Conservation (phyloP, 768 basidiomycete species). For the Russula earlei region DNA sequence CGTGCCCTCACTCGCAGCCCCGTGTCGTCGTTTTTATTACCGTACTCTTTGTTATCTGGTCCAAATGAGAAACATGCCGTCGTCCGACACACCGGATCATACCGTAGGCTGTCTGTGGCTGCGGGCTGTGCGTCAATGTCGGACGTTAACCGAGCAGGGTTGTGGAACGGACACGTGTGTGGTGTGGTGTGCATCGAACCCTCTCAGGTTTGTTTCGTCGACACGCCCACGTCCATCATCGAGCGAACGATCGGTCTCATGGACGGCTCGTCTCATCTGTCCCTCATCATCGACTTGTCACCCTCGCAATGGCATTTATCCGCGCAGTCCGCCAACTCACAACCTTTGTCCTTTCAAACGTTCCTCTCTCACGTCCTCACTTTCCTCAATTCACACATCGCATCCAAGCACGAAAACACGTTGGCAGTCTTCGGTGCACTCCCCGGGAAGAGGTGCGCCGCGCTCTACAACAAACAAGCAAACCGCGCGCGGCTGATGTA, state of each 20-base stretch:
- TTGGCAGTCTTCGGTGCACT: conserved; percentile 88
- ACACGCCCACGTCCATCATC: not conserved
- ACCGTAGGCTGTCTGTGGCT: too few relatives aligned
- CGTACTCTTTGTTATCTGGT: not conserved
- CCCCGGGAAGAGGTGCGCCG: conserved; percentile 73
- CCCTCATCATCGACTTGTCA: conserved; percentile 78
- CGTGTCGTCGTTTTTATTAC: too few relatives aligned
- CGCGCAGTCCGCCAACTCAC: conserved; percentile 36
- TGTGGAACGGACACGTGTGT: conserved; percentile 4
- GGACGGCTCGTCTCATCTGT: conserved; percentile 55
- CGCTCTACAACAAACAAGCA: not conserved
- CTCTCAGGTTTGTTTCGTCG: too few relatives aligned
- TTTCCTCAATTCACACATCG: conserved; percentile 90
- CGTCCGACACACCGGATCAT: not conserved
- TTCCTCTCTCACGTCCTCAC: conserved; percentile 84
- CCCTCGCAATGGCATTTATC: conserved; percentile 82
- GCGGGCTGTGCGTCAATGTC: not conserved
- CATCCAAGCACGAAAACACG: conserved; percentile 83
- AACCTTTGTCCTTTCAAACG: conserved; percentile 51
- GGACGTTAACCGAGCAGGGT: not conserved
- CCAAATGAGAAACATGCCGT: not conserved
- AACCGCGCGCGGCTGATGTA: not conserved
- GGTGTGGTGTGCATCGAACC: too few relatives aligned
- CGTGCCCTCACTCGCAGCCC: too few relatives aligned
- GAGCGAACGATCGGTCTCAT: conserved; percentile 21